Conservation (phyloP, 2,329 filamentous ascomycete genomes). For the Dryadomyces quercus-mongolicae region DNA sequence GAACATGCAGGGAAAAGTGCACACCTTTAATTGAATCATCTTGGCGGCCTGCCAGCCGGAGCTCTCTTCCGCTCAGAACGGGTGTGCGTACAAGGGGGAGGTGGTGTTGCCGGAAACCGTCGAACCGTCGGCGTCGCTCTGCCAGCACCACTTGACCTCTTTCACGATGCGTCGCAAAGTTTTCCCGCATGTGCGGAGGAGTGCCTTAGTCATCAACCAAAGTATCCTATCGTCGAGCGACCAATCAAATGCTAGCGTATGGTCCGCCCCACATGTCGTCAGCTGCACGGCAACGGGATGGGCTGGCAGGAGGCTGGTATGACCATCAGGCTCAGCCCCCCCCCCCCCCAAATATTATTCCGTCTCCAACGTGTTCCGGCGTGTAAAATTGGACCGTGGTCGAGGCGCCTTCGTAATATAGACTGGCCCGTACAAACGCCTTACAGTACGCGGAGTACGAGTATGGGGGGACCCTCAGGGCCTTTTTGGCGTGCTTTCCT, state of each 20-base stretch:
- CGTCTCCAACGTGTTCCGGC: background rate
- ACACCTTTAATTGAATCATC: slow-evolving; percentile 72
- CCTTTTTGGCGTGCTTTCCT: too few relatives aligned
- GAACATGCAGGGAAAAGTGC: background rate
- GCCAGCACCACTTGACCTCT: background rate
- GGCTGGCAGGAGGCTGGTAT: background rate
- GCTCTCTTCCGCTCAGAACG: too few relatives aligned
- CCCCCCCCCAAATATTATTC: background rate
- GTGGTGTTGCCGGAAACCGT: too few relatives aligned
- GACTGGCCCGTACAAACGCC: too few relatives aligned
- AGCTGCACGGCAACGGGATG: background rate
- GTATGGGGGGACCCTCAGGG: too few relatives aligned
- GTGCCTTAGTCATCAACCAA: background rate
- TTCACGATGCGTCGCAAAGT: background rate
- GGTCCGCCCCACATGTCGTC: background rate
- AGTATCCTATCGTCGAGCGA: background rate
- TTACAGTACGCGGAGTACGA: too few relatives aligned
- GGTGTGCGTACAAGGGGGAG: background rate
- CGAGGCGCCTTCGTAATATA: too few relatives aligned
- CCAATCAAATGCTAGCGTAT: background rate
- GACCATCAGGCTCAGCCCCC: background rate
- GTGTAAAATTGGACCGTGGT: background rate
- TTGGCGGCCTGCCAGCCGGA: slow-evolving; percentile 20
- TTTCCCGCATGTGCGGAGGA: background rate
- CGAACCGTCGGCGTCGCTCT: too few relatives aligned